Conservation (phyloP, 2,329 filamentous ascomycete species). For the Fusarium ambrosium region DNA sequence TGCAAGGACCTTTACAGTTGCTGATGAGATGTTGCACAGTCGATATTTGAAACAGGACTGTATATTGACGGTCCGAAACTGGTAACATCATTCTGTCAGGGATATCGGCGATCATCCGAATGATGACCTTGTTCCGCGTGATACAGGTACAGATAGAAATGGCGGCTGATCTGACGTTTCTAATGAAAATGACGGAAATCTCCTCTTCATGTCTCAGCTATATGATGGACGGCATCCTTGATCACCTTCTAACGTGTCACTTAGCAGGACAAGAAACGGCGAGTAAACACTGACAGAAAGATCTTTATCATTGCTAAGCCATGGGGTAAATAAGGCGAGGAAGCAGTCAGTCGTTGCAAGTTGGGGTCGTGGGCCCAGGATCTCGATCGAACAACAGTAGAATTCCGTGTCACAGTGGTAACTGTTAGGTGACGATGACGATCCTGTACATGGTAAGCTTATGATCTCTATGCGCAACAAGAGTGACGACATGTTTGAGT, state of each 20-base stretch:
- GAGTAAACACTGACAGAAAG: neutral
- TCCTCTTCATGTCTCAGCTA: neutral
- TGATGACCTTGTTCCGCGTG: neutral
- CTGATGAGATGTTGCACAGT: neutral
- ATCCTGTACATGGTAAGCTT: neutral
- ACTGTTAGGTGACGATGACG: neutral
- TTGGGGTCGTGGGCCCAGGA: neutral
- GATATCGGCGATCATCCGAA: neutral
- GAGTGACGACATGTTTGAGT: neutral
- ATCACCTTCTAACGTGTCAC: neutral
- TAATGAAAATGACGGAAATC: neutral
- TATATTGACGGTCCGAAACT: neutral
- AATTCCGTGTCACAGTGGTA: neutral
- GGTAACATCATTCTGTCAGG: neutral
- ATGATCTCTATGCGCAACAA: neutral
- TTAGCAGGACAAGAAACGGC: neutral
- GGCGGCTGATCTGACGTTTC: neutral
- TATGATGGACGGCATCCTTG: neutral
- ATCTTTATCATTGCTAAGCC: no score
- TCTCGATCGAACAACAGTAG: neutral
- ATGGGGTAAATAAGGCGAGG: no score
- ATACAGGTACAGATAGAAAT: neutral
- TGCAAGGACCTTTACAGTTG: neutral
- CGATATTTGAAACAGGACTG: neutral
- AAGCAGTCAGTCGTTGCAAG: neutral